Evolutionary conservation across 2,329 filamentous ascomycete genomes (phyloP).

Genomic region (Magnaporthiopsis rhizophila): DNA sequence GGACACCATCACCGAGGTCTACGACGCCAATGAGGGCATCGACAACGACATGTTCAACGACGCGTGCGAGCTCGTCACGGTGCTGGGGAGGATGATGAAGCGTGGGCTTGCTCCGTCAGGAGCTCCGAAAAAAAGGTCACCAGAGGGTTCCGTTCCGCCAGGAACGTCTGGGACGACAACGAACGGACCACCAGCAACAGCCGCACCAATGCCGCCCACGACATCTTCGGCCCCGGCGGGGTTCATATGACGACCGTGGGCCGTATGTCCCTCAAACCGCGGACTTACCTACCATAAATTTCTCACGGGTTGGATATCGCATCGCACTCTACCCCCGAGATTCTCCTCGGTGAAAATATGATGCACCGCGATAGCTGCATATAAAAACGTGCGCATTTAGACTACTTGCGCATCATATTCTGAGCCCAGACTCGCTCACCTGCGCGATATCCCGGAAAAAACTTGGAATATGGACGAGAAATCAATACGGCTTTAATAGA

Average conservation of each 20-base stretch:
- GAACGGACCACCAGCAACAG: not conserved
- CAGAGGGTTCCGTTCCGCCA: not conserved
- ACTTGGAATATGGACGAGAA: not conserved
- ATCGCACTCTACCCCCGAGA: not conserved
- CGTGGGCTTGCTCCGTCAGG: conserved; percentile 44
- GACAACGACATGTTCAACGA: conserved; percentile 94
- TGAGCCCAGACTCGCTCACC: not conserved
- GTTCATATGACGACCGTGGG: not conserved
- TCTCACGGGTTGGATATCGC: not conserved
- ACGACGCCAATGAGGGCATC: conserved; percentile 84
- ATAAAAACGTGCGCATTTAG: too few relatives aligned
- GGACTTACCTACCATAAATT: not conserved
- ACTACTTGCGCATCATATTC: not conserved
- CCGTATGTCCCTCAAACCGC: not conserved
- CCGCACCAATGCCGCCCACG: not conserved
- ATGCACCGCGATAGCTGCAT: not conserved
- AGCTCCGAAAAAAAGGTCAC: conserved; percentile 1
- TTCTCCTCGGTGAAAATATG: not conserved
- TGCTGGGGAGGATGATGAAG: conserved; percentile 83
- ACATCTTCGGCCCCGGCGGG: not conserved
- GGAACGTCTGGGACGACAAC: not conserved
- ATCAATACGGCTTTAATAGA: not conserved
- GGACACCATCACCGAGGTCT: conserved; percentile 80
- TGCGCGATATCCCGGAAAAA: not conserved
- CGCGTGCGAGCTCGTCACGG: conserved; percentile 77